Evolutionary conservation across 257 asterid genomes (phyloP).

Genomic region (Apocynum venetum): DNA sequence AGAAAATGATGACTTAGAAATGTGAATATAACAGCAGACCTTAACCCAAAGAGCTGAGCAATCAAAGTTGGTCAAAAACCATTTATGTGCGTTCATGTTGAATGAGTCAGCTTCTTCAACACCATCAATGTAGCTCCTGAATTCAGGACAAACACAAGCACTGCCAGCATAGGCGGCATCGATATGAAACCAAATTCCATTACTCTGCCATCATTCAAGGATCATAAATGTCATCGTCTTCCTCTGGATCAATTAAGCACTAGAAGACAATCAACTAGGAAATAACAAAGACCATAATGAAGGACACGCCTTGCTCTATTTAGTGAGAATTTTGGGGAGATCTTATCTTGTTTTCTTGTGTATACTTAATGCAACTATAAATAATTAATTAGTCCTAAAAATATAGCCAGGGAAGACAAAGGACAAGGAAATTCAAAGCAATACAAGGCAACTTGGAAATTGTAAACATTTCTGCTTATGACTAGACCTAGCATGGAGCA

Average conservation of each 20-base stretch:
- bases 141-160: slow-evolving; percentile 90
- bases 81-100: slow-evolving; percentile 96
- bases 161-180: slow-evolving; percentile 99
- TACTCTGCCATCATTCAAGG: slow-evolving; percentile 42
- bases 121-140: slow-evolving; percentile 68
- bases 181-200: slow-evolving; percentile 86
- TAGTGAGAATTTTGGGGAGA: neutral
- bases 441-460: neutral
- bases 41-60: slow-evolving; percentile 96
- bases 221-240: slow-evolving; percentile 16
- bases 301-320: neutral
- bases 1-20: neutral
- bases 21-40: slow-evolving; percentile 41
- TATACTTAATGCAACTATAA: neutral
- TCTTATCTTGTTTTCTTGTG: neutral
- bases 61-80: slow-evolving; percentile 95
- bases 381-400: neutral
- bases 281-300: neutral
- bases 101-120: slow-evolving; percentile 83
- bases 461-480: neutral
- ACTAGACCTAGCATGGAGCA: neutral
- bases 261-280: neutral
- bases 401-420: neutral
- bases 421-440: neutral
- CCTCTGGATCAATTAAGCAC: neutral